These are phyloP conservation scores for Hordeum vulgare DNA, from an alignment of 176 grass and related monocot species.

Conservation along the genomic window MorexV3_pseudomolecules_assembly NC_058520.1:579416146-579416645, in stretches of 20 bases:
- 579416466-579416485: not conserved
- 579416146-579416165: constrained; percentile 58
- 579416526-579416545: constrained; percentile 57
- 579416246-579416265: constrained; percentile 74
- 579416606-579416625: constrained; percentile 52
- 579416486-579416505: constrained; percentile 52
- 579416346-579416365: constrained; percentile 78
- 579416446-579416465: not conserved
- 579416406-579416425: not conserved
- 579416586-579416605: constrained; percentile 54
- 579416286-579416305: constrained; percentile 77
- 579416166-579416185: constrained; percentile 69
- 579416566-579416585: constrained; percentile 45
- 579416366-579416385: constrained; percentile 53
- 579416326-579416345: constrained; percentile 75
- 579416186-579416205: constrained; percentile 71
- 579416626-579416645: constrained; percentile 51
- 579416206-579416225: constrained; percentile 76
- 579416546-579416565: constrained; percentile 64
- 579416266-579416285: constrained; percentile 74
- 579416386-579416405: constrained; percentile 19
- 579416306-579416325: constrained; percentile 68
- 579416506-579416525: constrained; percentile 59
- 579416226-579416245: constrained; percentile 68
- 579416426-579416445: not conserved